phyloP scores from a whole-genome alignment of 352 stramenopile genomes.

The Elongisporangium anandrum region DNA sequence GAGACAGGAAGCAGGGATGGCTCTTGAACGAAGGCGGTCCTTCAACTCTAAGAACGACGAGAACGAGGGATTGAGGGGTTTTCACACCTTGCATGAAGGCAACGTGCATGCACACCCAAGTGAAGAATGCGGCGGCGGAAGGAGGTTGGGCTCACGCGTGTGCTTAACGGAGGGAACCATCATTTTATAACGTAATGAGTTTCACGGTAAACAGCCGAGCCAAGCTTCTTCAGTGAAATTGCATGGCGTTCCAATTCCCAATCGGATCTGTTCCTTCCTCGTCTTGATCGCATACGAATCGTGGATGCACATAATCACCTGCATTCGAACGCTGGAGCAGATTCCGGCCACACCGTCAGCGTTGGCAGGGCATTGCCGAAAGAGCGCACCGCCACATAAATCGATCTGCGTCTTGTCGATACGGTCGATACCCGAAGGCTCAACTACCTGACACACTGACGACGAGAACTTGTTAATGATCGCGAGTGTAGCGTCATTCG shows the following conservation, averaged over 20 bases:
- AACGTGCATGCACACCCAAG: too few relatives aligned
- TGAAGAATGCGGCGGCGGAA: too few relatives aligned
- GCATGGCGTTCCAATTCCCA: constrained; percentile 15
- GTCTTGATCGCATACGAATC: constrained; percentile 20
- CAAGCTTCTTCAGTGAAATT: constrained; percentile 22
- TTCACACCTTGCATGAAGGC: too few relatives aligned
- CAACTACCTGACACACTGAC: constrained; percentile 11
- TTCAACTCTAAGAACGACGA: too few relatives aligned
- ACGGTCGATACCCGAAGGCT: background rate
- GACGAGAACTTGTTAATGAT: constrained; percentile 7
- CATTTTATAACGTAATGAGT: too few relatives aligned
- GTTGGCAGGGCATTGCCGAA: constrained; percentile 12
- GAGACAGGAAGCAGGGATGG: too few relatives aligned
- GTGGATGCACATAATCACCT: constrained; percentile 25
- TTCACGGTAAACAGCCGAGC: constrained; percentile 15
- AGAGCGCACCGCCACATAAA: constrained; percentile 20
- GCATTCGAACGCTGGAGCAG: constrained; percentile 26
- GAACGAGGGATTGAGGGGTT: too few relatives aligned
- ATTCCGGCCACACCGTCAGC: constrained; percentile 10
- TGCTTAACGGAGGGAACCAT: too few relatives aligned
- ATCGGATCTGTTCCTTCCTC: constrained; percentile 17
- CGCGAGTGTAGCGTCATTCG: constrained; percentile 4
- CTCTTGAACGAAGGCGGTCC: too few relatives aligned
- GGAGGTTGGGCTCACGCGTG: too few relatives aligned
- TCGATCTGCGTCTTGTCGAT: constrained; percentile 15